Conservation (phyloP, 2,329 filamentous ascomycete genomes). For the Incumbomyces lentus region DNA sequence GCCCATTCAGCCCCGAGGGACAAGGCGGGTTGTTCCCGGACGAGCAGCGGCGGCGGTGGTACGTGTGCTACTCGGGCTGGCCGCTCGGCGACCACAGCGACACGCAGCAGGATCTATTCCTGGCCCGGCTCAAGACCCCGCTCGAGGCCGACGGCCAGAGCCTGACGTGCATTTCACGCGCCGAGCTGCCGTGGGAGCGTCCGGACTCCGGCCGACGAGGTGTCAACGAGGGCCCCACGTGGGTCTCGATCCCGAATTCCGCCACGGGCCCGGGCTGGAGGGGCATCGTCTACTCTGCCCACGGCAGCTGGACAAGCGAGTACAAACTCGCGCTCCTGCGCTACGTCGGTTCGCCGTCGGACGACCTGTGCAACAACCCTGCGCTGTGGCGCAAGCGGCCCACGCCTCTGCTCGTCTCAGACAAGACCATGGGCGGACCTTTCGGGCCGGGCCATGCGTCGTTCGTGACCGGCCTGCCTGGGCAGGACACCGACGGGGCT, state of each 20-base stretch:
- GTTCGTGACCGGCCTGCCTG: constrained; percentile 15
- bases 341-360: constrained; percentile 6
- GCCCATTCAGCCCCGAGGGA: not conserved
- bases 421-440: constrained; percentile 13
- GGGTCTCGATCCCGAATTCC: constrained; percentile 8
- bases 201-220: constrained; percentile 15
- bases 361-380: constrained; percentile 9
- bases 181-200: constrained; percentile 17
- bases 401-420: constrained; percentile 13
- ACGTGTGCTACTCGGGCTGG: constrained; percentile 20
- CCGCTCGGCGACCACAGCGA: constrained; percentile 18
- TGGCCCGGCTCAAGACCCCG: constrained; percentile 13
- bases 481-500: constrained; percentile 5
- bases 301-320: constrained; percentile 20
- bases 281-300: constrained; percentile 20
- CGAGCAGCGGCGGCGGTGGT: constrained; percentile 7
- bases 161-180: constrained; percentile 12
- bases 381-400: constrained; percentile 16
- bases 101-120: constrained; percentile 18
- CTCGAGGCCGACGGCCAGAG: constrained; percentile 10
- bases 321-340: constrained; percentile 17
- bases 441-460: constrained; percentile 20
- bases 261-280: constrained; percentile 7
- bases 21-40: not conserved
- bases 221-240: constrained; percentile 21